Percentiles rank a stretch among this genome's conserved stretches.
Evolutionary conservation across 305 asterid species (phyloP).

Genomic region (Fraxinus platypoda): DNA sequence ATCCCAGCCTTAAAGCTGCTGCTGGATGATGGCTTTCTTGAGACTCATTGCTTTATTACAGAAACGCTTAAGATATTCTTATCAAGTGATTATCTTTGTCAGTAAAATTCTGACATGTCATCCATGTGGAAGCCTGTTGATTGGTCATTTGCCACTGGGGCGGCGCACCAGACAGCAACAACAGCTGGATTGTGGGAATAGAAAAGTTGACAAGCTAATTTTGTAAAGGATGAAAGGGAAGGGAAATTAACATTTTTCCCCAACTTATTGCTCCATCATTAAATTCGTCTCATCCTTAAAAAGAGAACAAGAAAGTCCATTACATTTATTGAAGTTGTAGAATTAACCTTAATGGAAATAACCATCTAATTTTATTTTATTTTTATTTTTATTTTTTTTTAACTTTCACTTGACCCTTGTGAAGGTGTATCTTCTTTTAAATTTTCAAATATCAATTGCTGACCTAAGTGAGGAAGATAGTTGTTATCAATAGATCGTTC

Average conservation of each 20-base stretch:
- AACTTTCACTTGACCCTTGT: too few relatives aligned
- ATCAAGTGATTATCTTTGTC: slow-evolving; percentile 14
- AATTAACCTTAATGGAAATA: neutral
- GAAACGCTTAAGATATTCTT: neutral
- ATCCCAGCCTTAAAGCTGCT: too few relatives aligned
- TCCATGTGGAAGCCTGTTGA: slow-evolving; percentile 8
- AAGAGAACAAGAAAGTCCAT: neutral
- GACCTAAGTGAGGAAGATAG: too few relatives aligned
- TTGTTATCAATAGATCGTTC: too few relatives aligned
- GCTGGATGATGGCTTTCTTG: too few relatives aligned
- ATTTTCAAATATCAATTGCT: too few relatives aligned
- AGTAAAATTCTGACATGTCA: slow-evolving; percentile 14
- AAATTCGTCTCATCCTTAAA: neutral
- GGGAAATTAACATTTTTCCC: neutral
- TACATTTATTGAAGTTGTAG: neutral
- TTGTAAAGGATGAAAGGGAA: neutral
- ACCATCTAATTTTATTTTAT: neutral
- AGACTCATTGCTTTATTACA: neutral
- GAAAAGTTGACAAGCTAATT: neutral
- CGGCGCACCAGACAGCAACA: slow-evolving; percentile 38
- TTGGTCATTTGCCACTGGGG: slow-evolving; percentile 19
- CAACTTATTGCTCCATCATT: neutral
- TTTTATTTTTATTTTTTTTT: too few relatives aligned
- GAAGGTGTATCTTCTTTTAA: too few relatives aligned
- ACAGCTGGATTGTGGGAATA: slow-evolving; percentile 10